Evolutionary conservation across 1,139 yeast genomes (phyloP).

Genomic region (Yamadazyma songkhlaensis): DNA sequence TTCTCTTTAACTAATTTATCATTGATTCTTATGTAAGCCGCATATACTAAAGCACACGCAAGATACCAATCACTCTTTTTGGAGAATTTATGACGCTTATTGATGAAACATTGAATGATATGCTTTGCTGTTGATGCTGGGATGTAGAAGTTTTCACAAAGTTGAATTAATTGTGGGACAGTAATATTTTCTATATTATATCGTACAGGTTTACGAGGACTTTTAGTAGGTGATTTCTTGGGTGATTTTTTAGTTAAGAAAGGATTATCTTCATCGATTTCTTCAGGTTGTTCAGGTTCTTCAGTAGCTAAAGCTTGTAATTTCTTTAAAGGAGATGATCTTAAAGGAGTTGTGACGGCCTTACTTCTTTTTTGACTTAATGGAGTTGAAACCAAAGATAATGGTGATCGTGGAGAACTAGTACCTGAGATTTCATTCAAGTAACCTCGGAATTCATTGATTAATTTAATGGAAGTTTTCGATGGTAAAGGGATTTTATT

Average conservation of each 20-base stretch:
- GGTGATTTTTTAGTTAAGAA: conserved; percentile 1
- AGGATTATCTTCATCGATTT: conserved; percentile 1
- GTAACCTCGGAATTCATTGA: conserved; percentile 45
- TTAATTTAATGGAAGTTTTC: conserved; percentile 33
- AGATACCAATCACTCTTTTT: conserved; percentile 64
- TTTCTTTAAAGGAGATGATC: conserved; percentile 15
- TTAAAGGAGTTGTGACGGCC: conserved; percentile 8
- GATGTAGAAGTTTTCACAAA: conserved; percentile 62
- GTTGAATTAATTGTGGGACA: conserved; percentile 52
- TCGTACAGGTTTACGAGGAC: neutral
- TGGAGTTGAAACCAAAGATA: conserved; percentile 1
- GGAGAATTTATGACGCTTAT: conserved; percentile 48
- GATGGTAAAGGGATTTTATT: conserved; percentile 61
- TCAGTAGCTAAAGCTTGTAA: conserved; percentile 9
- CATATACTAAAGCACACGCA: conserved; percentile 62
- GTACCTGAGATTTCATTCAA: conserved; percentile 28
- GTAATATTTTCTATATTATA: conserved; percentile 14
- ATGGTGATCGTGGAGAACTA: conserved; percentile 23
- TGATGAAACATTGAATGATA: conserved; percentile 49
- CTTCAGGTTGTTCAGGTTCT: neutral
- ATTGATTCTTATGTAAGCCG: conserved; percentile 56
- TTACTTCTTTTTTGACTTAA: conserved; percentile 1
- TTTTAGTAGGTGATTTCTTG: neutral
- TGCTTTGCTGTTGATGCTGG: conserved; percentile 51
- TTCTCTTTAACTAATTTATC: conserved; percentile 40